These are phyloP conservation scores for Mollisiaceae sp. DNA, from an alignment of 2,329 filamentous ascomycete genomes.

Conservation along the genomic window DNA sequence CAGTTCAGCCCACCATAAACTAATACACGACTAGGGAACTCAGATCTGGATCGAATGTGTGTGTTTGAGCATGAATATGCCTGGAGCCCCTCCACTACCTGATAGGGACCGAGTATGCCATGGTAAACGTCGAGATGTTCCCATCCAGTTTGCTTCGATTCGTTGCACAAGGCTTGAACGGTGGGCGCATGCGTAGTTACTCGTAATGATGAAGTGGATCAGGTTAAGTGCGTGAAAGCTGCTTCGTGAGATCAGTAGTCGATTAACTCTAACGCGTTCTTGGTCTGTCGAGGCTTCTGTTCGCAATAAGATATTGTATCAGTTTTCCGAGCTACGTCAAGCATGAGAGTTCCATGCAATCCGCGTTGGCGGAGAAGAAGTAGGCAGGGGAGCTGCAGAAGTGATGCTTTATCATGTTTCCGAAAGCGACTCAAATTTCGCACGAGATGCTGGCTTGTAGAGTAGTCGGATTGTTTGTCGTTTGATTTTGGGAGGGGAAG, in stretches of 20 bases:
- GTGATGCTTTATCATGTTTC: not conserved
- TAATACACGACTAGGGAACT: no score
- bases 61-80: no score
- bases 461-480: no score
- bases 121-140: not conserved
- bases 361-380: not conserved
- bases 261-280: not conserved
- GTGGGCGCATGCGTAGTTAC: not conserved
- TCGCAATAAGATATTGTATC: not conserved
- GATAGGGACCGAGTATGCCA: not conserved
- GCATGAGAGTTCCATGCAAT: not conserved
- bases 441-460: no score
- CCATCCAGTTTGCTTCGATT: not conserved
- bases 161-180: not conserved
- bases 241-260: not conserved
- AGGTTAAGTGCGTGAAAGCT: not conserved
- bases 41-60: no score
- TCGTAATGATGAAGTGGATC: not conserved
- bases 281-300: not conserved
- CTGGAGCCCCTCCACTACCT: not conserved
- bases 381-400: not conserved
- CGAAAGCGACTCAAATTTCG: not conserved
- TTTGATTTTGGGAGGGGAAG: no score
- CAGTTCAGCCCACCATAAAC: no score
- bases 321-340: not conserved